These are phyloP conservation scores for Massospora cicadina DNA, from an alignment of 371 early-diverging fungal species.

Conservation along the genomic window DNA sequence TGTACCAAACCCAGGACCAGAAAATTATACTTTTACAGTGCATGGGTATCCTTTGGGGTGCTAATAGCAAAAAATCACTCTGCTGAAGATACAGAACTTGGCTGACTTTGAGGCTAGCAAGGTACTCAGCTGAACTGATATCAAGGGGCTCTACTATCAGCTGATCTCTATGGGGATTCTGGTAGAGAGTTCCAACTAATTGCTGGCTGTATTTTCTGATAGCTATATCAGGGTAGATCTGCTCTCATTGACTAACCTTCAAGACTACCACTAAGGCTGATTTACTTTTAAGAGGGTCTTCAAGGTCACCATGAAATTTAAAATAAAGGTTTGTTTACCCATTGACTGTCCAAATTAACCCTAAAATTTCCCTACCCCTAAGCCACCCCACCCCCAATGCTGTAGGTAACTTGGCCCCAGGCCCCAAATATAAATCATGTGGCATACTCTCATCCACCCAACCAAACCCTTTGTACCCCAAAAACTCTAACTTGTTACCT, in stretches of 20 bases:
- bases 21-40: constrained; percentile 52
- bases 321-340: not conserved
- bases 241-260: not conserved
- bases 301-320: not conserved
- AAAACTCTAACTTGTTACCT: not conserved
- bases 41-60: constrained; percentile 68
- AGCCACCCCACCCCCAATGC: not conserved
- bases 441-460: not conserved
- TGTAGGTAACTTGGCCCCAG: not conserved
- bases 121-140: constrained; percentile 26
- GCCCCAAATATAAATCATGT: too few relatives aligned
- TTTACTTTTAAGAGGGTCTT: not conserved
- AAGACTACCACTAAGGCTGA: not conserved
- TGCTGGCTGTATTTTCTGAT: not conserved
- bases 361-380: not conserved
- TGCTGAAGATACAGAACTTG: constrained; percentile 26
- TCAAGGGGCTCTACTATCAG: constrained; percentile 44
- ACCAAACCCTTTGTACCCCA: not conserved
- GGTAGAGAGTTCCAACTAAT: constrained; percentile 19
- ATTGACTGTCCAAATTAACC: not conserved
- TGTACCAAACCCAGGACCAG: constrained; percentile 21
- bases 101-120: constrained; percentile 44
- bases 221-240: not conserved
- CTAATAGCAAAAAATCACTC: constrained; percentile 30
- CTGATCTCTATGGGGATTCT: constrained; percentile 38